phyloP scores from a whole-genome alignment of 2,329 filamentous ascomycete species.

The Scedosporium minutisporum region DNA sequence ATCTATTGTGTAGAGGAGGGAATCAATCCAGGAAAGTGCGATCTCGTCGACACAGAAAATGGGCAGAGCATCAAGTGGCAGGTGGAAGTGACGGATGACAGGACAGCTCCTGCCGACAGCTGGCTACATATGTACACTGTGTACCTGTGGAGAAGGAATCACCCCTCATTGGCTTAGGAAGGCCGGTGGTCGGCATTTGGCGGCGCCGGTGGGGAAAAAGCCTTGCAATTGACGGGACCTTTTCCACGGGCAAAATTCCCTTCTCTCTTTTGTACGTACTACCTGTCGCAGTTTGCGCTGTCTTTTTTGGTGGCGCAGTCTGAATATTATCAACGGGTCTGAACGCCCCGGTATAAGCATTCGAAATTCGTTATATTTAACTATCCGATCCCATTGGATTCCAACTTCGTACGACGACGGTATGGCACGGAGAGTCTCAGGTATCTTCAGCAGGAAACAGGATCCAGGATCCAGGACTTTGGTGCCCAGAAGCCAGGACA shows the following conservation, averaged over 20 bases:
- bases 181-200: not conserved
- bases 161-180: not conserved
- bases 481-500: too few species aligned
- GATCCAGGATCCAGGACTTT: too few species aligned
- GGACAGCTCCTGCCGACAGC: not conserved
- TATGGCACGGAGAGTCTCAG: too few species aligned
- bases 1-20: not conserved
- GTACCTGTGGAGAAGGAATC: not conserved
- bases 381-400: too few species aligned
- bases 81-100: not conserved
- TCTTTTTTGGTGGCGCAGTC: too few species aligned
- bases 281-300: not conserved
- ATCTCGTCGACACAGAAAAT: slow-evolving; percentile 6
- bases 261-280: not conserved
- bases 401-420: too few species aligned
- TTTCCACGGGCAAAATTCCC: not conserved
- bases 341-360: too few species aligned
- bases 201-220: not conserved
- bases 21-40: slow-evolving; percentile 3
- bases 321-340: too few species aligned
- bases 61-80: slow-evolving; percentile 1
- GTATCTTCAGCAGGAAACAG: too few species aligned
- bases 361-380: too few species aligned
- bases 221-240: not conserved
- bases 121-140: not conserved